These are phyloP conservation scores for Leucosporidium creatinivorum DNA, from an alignment of 768 basidiomycete genomes.

Conservation along the genomic window DNA sequence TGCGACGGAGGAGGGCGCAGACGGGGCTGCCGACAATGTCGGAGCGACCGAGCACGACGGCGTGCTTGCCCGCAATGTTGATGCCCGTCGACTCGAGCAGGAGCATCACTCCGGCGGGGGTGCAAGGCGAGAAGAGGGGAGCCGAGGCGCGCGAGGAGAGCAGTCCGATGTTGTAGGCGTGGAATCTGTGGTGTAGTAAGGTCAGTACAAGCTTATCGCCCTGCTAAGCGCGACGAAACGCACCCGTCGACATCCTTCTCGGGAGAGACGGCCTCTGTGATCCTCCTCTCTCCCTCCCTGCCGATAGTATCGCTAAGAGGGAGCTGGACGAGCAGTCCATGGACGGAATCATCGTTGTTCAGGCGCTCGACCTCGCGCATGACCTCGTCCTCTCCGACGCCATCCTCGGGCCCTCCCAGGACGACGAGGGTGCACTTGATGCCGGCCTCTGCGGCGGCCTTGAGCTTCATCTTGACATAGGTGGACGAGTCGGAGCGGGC, in stretches of 20 bases:
- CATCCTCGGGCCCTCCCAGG: slow-evolving; percentile 38
- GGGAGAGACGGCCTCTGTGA: slow-evolving; percentile 90
- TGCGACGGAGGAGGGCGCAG: slow-evolving; percentile 76
- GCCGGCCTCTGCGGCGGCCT: slow-evolving; percentile 89
- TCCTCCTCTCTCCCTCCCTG: slow-evolving; percentile 71
- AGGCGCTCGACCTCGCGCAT: slow-evolving; percentile 69
- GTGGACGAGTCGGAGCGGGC: slow-evolving; percentile 79
- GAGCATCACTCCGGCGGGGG: slow-evolving; percentile 83
- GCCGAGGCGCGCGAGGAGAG: slow-evolving; percentile 80
- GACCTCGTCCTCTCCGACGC: slow-evolving; percentile 28
- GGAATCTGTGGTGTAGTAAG: slow-evolving; percentile 58
- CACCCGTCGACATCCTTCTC: slow-evolving; percentile 97
- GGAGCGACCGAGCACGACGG: slow-evolving; percentile 90
- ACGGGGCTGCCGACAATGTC: slow-evolving; percentile 98
- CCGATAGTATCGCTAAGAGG: slow-evolving; percentile 78
- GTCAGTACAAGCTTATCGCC: not conserved
- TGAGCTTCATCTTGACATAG: slow-evolving; percentile 96
- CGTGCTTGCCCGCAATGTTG: slow-evolving; percentile 64
- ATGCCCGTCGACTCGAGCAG: slow-evolving; percentile 82
- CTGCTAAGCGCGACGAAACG: slow-evolving; percentile 31
- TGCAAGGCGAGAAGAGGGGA: slow-evolving; percentile 90
- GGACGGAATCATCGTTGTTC: slow-evolving; percentile 71
- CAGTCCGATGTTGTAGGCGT: slow-evolving; percentile 96
- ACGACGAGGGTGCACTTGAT: slow-evolving; percentile 75
- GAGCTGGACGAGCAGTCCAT: slow-evolving; percentile 89